Base-by-base conservation (phyloP, 2,329 filamentous ascomycete species). In the Chaetomium globosum region DNA sequence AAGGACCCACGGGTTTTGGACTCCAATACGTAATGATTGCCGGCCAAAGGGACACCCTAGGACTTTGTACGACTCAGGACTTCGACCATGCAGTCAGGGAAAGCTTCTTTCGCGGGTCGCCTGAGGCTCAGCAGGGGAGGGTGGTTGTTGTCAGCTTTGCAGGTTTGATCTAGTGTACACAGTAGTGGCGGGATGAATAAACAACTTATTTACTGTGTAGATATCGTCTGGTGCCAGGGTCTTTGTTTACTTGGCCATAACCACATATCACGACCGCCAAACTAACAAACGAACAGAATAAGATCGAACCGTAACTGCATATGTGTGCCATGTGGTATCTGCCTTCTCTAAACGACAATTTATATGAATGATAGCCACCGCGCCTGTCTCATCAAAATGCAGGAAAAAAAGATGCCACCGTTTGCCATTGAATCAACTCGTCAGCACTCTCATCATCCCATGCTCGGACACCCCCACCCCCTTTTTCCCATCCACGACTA, bases 1-100 rank as follows among this genome's bases (percentile, higher is more conserved):
- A 19, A 1, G 57, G 67, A 67, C 67, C 67, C 67, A 68, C 65
- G 59, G 49, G 33, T 9, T 49, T 62, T 59, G 59, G 59, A 56
- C 30, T 48, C 30, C 52, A 63, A 43, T 63, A 68, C 65, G 65
- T 68, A 68, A 68, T 64, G 59, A 66, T 46, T 23, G 28, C 61
- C 39, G 30, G 53, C 63, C 51, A 52, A 61, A 33, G 30, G 36
- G 23, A 36, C 53, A 39, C 49, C 36, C 43, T 58, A 64, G 43
- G 51, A 61, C 55, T 64, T 28, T 43, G 16, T 43, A 16, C 39
- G 39, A 43, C 39, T 43, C 26, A 64, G 28, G 57, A 61, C 39
- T 65, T 28, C 4, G 19, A 26, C 23, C 12, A 1, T 28, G 49
- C 23, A 52, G n/a, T n/a, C 46, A 48, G 7, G 19, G 46, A 23